Percentiles rank a stretch among this genome's conserved stretches.
Conservation (phyloP, 2,329 filamentous ascomycete genomes). For the Passalora sequoiae region DNA sequence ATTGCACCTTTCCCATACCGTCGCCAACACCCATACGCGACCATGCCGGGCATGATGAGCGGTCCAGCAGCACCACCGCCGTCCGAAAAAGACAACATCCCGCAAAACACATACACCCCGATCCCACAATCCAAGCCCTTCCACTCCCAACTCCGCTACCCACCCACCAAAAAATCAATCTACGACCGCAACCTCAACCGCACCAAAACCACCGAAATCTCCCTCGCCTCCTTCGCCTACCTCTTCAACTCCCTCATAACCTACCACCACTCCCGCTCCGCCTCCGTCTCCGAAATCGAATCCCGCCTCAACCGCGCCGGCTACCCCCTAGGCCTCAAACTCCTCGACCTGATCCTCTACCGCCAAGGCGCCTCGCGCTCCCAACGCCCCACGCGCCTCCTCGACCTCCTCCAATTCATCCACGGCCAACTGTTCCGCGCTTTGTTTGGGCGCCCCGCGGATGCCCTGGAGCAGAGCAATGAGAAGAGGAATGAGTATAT, state of each 20-base stretch:
- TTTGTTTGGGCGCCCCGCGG: constrained; percentile 84
- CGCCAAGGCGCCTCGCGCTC: constrained; percentile 63
- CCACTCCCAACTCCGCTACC: constrained; percentile 67
- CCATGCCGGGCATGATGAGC: constrained; percentile 11
- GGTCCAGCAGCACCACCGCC: constrained; percentile 15
- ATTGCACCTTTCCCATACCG: no score
- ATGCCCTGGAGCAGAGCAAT: constrained; percentile 84
- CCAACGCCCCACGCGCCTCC: constrained; percentile 76
- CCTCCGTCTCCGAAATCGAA: constrained; percentile 88
- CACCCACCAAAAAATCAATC: constrained; percentile 92
- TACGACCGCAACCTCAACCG: constrained; percentile 94
- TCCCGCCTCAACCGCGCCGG: constrained; percentile 47
- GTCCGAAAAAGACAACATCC: constrained; percentile 13
- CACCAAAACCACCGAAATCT: constrained; percentile 79
- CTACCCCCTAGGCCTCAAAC: constrained; percentile 86
- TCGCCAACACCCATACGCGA: not conserved
- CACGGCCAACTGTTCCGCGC: constrained; percentile 88
- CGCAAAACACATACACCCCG: constrained; percentile 22
- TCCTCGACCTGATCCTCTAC: constrained; percentile 91
- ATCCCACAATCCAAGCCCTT: constrained; percentile 33
- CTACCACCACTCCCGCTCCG: constrained; percentile 86
- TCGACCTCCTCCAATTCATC: constrained; percentile 90
- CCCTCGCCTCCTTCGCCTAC: constrained; percentile 90
- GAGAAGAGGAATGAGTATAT: constrained; percentile 93
- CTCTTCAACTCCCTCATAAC: constrained; percentile 94